Percentiles rank a stretch among this genome's conserved stretches.
These are phyloP conservation scores for Orobanche coerulescens DNA, from an alignment of 257 asterid genomes.

Conservation along the genomic window DNA sequence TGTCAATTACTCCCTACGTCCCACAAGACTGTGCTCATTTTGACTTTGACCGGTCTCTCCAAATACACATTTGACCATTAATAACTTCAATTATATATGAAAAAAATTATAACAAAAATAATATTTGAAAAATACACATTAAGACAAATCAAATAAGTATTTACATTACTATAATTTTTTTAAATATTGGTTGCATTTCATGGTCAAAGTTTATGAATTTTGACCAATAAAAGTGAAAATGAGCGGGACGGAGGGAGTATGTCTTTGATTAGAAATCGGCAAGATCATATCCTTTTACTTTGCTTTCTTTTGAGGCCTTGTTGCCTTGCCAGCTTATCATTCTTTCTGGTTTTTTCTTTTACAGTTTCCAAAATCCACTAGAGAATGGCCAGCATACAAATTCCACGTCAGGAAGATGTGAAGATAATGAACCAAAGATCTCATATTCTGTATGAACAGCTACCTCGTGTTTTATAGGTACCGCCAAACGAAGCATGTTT, in stretches of 20 bases:
- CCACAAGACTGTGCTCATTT: too few species aligned
- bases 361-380: constrained; percentile 88
- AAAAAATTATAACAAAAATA: too few species aligned
- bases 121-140: too few species aligned
- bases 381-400: constrained; percentile 87
- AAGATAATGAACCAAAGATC: constrained; percentile 95
- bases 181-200: too few species aligned
- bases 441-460: constrained; percentile 72
- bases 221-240: too few species aligned
- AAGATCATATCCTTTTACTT: constrained; percentile 17
- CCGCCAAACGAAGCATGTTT: constrained; percentile 86
- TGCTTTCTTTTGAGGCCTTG: not conserved
- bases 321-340: constrained; percentile 17
- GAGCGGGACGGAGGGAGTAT: constrained; percentile 91
- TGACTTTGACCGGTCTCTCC: too few species aligned
- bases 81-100: too few species aligned
- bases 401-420: constrained; percentile 71
- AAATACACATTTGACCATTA: too few species aligned
- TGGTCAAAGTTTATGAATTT: too few species aligned
- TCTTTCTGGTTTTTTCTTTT: constrained; percentile 21
- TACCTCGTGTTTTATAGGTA: constrained; percentile 48
- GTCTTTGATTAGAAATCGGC: constrained; percentile 90
- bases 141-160: constrained; percentile 4
- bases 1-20: constrained; percentile 5
- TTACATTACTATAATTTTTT: not conserved